Conservation (phyloP, 768 basidiomycete genomes). For the Mycena alexandri region DNA sequence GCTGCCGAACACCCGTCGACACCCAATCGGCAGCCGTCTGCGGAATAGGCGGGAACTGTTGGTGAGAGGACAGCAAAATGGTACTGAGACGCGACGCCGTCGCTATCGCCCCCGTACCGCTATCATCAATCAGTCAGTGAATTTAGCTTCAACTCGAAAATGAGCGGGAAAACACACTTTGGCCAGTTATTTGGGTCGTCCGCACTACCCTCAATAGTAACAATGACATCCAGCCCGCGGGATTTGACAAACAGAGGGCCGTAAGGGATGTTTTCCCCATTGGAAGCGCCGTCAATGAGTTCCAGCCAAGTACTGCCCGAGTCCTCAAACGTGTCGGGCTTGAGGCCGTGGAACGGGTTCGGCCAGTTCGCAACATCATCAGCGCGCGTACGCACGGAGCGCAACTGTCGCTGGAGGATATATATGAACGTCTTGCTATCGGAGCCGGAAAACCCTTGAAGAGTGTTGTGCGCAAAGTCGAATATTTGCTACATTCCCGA, state of each 20-base stretch:
- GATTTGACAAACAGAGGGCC: conserved; percentile 78
- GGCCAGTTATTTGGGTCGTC: conserved; percentile 74
- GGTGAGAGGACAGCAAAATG: conserved; percentile 63
- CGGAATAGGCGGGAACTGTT: conserved; percentile 76
- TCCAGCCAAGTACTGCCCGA: conserved; percentile 65
- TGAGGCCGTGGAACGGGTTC: conserved; percentile 68
- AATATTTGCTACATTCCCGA: conserved; percentile 57
- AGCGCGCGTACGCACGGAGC: conserved; percentile 62
- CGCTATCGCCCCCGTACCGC: conserved; percentile 66
- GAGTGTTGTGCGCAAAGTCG: conserved; percentile 57
- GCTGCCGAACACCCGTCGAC: conserved; percentile 69
- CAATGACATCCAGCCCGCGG: conserved; percentile 78
- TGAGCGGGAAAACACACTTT: conserved; percentile 60
- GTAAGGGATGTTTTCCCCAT: conserved; percentile 78
- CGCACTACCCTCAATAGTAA: conserved; percentile 78
- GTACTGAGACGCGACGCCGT: conserved; percentile 59
- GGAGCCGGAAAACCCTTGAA: conserved; percentile 52
- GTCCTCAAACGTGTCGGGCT: conserved; percentile 64
- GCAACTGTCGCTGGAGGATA: conserved; percentile 61
- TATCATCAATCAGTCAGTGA: conserved; percentile 40
- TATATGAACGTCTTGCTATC: conserved; percentile 59
- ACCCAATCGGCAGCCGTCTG: conserved; percentile 63
- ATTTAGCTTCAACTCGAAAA: neutral
- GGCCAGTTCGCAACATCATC: conserved; percentile 81
- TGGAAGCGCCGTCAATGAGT: conserved; percentile 80